Base-by-base conservation (phyloP, 768 basidiomycete genomes). In the Suillus alpinus region DNA sequence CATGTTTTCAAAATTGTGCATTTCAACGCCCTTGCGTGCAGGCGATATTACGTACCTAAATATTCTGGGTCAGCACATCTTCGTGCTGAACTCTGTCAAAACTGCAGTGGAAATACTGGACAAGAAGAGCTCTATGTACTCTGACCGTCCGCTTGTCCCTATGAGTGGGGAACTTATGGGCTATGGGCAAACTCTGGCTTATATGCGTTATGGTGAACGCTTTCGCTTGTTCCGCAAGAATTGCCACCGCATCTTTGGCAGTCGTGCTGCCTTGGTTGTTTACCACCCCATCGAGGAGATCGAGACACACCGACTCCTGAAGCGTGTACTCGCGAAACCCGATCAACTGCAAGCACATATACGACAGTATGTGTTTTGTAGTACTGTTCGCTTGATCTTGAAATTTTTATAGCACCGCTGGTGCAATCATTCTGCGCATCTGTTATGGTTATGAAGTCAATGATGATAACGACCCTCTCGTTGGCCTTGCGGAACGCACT, bases 71-170 rank as follows among this genome's bases (percentile, higher is more conserved):
- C 78, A 79, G 57, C 75, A 79, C 8, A 77, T 83, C 67, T 64
- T 86, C 51, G 71, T 87, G 57, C 69, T 87, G 34, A 85, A 81
- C 68, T 79, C 77, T 60, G 62, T 73, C 62, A 73, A 78, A 60
- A 78, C 76, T 6, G 76, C 77, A 37, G 74, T 75, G 10, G 82
- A 80, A 57, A 69, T 87, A 23, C 72, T 87, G 31, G 84, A 85
- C 44, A 83, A 78, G 66, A 77, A 82, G 55, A 79, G 83, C 57
- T 66, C 77, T n/a, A 81, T 82, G 50, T 85, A 83, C 65, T 84
- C 84, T 14, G 67, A 7, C 57, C 68, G 9, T 12, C 12, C 3
- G 49, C 39, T 12, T 23, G 57, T 20, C 18, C n/a, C 14, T 56
- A 56, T 7, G 58, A 58, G 1, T 5, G 67, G 68, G 62, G 34